A percentile compares a stretch with the other conserved stretches of the same genome.
Conservation (phyloP, 2,329 filamentous ascomycete genomes). For the Pseudogymnoascus destructans region DNA sequence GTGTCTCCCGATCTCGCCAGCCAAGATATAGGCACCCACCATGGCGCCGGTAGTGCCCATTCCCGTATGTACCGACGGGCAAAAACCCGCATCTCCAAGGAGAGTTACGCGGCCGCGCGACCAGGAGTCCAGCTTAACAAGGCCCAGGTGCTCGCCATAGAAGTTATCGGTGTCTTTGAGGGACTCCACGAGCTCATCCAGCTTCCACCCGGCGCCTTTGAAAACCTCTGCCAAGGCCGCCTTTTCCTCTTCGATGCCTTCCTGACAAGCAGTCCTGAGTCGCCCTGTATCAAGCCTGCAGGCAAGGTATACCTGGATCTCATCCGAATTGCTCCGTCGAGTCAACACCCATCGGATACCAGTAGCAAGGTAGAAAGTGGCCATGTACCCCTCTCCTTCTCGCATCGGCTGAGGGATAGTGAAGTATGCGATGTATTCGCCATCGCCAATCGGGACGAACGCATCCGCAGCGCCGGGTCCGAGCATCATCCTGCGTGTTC, state of each 20-base stretch:
- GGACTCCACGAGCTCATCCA: conserved; percentile 30
- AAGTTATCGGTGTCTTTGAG: conserved; percentile 33
- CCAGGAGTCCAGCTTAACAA: conserved; percentile 33
- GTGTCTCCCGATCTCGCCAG: conserved; percentile 34
- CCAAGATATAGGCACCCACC: conserved; percentile 41
- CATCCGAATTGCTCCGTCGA: conserved; percentile 28
- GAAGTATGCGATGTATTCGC: conserved; percentile 28
- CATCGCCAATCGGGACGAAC: conserved; percentile 16
- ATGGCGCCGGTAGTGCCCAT: conserved; percentile 38
- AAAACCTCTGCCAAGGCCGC: conserved; percentile 29
- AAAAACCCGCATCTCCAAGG: conserved; percentile 42
- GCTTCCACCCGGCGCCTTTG: conserved; percentile 33
- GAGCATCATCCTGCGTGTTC: conserved; percentile 33
- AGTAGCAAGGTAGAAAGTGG: conserved; percentile 28
- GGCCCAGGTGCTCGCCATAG: conserved; percentile 32
- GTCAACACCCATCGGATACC: conserved; percentile 30
- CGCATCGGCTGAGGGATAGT: conserved; percentile 25
- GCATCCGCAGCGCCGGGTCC: conserved; percentile 14
- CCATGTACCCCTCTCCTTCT: conserved; percentile 26
- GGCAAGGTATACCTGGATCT: conserved; percentile 30
- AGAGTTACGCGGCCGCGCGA: conserved; percentile 35
- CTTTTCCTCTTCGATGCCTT: conserved; percentile 29
- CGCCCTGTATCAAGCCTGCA: conserved; percentile 20
- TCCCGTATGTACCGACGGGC: conserved; percentile 36
- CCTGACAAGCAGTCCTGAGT: conserved; percentile 21